Percentiles rank a stretch among this genome's conserved stretches.
Evolutionary conservation across 169 alveolate species (phyloP).

Genomic region (Plasmodium cynomolgi): DNA sequence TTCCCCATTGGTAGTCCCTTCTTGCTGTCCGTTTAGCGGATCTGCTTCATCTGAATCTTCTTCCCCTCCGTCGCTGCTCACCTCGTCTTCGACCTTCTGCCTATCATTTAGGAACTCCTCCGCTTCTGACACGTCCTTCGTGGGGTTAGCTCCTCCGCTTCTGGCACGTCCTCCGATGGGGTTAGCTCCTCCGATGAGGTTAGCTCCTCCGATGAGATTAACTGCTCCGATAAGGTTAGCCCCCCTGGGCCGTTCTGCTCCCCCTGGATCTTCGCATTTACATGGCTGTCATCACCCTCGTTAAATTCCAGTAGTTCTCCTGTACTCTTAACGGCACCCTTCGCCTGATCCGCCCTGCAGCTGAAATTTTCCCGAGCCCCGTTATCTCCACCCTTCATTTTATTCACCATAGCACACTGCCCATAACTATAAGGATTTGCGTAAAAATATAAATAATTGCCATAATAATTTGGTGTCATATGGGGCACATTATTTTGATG

Average conservation of each 20-base stretch:
- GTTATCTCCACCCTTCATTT: conserved; percentile 1
- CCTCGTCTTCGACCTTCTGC: neutral
- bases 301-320: neutral
- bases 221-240: neutral
- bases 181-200: neutral
- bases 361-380: neutral
- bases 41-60: neutral
- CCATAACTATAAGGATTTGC: conserved; percentile 26
- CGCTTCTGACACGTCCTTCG: neutral
- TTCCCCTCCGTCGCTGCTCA: neutral
- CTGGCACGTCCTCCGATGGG: neutral
- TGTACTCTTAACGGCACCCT: neutral
- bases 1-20: neutral
- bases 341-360: neutral
- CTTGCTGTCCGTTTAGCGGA: neutral
- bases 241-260: neutral
- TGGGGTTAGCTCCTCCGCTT: neutral
- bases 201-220: neutral
- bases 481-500: conserved; percentile 50
- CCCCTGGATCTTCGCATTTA: neutral
- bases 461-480: conserved; percentile 63
- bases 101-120: neutral
- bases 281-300: neutral
- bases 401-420: conserved; percentile 1
- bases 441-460: conserved; percentile 47